phyloP scores from a whole-genome alignment of 1,284 basidiomycete species.

The Irpex rosettiformis region DNA sequence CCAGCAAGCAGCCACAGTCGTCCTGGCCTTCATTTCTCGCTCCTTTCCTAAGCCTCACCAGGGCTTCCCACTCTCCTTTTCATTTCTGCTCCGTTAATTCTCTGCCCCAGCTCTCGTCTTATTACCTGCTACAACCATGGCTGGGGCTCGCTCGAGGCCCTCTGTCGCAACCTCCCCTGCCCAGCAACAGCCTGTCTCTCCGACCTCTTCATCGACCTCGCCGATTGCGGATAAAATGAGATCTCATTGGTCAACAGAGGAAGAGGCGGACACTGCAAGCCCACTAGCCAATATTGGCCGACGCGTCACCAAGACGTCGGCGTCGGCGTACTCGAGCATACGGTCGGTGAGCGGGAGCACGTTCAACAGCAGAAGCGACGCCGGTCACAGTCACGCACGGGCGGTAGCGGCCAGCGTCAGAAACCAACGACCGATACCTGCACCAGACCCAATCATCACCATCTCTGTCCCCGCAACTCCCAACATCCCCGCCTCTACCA shows the following conservation, averaged over 20 bases:
- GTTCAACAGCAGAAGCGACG: slow-evolving; percentile 1
- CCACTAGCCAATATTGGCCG: slow-evolving; percentile 11
- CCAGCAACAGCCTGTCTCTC: neutral
- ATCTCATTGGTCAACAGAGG: slow-evolving; percentile 9
- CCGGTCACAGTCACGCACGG: slow-evolving; percentile 6
- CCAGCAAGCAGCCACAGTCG: neutral
- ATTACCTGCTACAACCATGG: neutral
- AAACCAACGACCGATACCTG: slow-evolving; percentile 25
- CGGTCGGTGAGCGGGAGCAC: slow-evolving; percentile 12
- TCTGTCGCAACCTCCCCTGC: neutral
- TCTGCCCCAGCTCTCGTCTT: slow-evolving; percentile 1
- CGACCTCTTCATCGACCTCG: slow-evolving; percentile 3
- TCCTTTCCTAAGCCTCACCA: neutral
- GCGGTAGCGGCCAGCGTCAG: slow-evolving; percentile 16
- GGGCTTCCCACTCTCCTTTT: slow-evolving; percentile 5
- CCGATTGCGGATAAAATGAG: slow-evolving; percentile 12
- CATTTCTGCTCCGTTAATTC: neutral
- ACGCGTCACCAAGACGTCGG: slow-evolving; percentile 12
- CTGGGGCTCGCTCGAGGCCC: slow-evolving; percentile 5
- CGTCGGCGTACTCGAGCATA: slow-evolving; percentile 7
- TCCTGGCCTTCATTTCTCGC: neutral
- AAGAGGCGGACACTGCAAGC: slow-evolving; percentile 12
- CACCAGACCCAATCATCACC: slow-evolving; percentile 34
- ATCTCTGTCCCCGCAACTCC: slow-evolving; percentile 22
- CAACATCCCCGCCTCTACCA: slow-evolving; percentile 11